Evolutionary conservation across 805 yeast species (phyloP).

Genomic region (Candida oleophila): DNA sequence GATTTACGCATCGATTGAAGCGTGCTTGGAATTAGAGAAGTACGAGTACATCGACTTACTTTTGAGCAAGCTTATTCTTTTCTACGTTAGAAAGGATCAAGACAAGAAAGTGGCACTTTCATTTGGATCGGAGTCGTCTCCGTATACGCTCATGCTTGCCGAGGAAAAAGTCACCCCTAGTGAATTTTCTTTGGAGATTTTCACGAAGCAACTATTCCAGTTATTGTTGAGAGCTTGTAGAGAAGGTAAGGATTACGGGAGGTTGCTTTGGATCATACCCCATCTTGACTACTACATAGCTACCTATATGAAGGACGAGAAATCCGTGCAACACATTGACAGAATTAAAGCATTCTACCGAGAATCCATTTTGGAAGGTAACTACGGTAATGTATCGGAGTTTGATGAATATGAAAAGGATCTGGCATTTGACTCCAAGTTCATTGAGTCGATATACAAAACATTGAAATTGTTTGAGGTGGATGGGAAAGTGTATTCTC

Average conservation of each 20-base stretch:
- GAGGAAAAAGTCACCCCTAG: slow-evolving; percentile 9
- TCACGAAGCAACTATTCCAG: slow-evolving; percentile 20
- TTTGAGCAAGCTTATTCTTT: slow-evolving; percentile 30
- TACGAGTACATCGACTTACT: slow-evolving; percentile 32
- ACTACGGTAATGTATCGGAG: neutral
- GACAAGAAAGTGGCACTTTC: slow-evolving; percentile 3
- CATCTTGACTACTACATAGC: slow-evolving; percentile 24
- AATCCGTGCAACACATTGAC: slow-evolving; percentile 6
- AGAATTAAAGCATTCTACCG: slow-evolving; percentile 7
- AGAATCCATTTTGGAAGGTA: slow-evolving; percentile 1
- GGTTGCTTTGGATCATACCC: slow-evolving; percentile 37
- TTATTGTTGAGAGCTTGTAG: slow-evolving; percentile 21
- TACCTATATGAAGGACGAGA: slow-evolving; percentile 4
- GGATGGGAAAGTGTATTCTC: slow-evolving; percentile 26
- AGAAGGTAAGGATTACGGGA: slow-evolving; percentile 28
- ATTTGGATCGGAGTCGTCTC: slow-evolving; percentile 3
- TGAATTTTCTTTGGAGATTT: slow-evolving; percentile 16
- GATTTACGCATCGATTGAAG: slow-evolving; percentile 26
- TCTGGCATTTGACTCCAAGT: slow-evolving; percentile 13
- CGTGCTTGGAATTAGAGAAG: slow-evolving; percentile 25
- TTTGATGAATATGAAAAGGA: neutral
- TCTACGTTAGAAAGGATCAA: slow-evolving; percentile 12
- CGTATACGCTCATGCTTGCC: slow-evolving; percentile 12
- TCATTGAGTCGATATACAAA: slow-evolving; percentile 17
- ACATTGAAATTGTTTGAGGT: slow-evolving; percentile 22